phyloP scores from a whole-genome alignment of 495 filamentous ascomycete species.

The Parathielavia hyrcaniae region DNA sequence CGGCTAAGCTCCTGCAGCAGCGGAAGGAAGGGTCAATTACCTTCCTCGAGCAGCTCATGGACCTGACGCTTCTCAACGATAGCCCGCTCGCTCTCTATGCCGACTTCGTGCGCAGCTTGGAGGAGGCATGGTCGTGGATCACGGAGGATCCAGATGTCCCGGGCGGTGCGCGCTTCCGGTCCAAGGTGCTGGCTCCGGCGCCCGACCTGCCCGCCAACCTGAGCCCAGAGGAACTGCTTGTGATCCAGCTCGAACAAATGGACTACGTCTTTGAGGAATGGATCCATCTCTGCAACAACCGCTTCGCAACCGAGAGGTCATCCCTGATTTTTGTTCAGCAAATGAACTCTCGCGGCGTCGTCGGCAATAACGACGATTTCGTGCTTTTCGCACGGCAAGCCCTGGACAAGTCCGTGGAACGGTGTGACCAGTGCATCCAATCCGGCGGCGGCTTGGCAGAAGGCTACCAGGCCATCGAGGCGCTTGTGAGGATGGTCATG shows the following conservation, averaged over 20 bases:
- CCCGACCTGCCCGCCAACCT: slow-evolving; percentile 38
- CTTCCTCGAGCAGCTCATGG: slow-evolving; percentile 67
- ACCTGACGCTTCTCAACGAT: slow-evolving; percentile 69
- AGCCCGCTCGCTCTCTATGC: slow-evolving; percentile 68
- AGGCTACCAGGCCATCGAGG: slow-evolving; percentile 70
- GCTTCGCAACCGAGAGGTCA: slow-evolving; percentile 62
- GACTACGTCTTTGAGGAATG: slow-evolving; percentile 95
- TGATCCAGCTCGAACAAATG: slow-evolving; percentile 65
- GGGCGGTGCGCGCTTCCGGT: slow-evolving; percentile 59
- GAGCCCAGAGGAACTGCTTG: slow-evolving; percentile 20
- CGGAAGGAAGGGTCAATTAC: slow-evolving; percentile 64
- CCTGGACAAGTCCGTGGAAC: slow-evolving; percentile 69
- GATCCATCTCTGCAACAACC: slow-evolving; percentile 73
- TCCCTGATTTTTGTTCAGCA: slow-evolving; percentile 76
- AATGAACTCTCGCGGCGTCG: slow-evolving; percentile 62
- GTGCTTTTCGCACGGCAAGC: slow-evolving; percentile 72
- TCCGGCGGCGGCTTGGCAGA: slow-evolving; percentile 58
- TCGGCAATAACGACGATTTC: slow-evolving; percentile 66
- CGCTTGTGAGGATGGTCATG: slow-evolving; percentile 77
- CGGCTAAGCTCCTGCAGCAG: slow-evolving; percentile 62
- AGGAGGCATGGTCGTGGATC: slow-evolving; percentile 78
- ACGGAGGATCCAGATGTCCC: slow-evolving; percentile 61
- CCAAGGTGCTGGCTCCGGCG: slow-evolving; percentile 61
- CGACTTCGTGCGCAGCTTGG: slow-evolving; percentile 77
- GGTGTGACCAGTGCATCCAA: slow-evolving; percentile 61